Conservation (phyloP, 441 rosid genomes). For the Aquilaria agallochum region DNA sequence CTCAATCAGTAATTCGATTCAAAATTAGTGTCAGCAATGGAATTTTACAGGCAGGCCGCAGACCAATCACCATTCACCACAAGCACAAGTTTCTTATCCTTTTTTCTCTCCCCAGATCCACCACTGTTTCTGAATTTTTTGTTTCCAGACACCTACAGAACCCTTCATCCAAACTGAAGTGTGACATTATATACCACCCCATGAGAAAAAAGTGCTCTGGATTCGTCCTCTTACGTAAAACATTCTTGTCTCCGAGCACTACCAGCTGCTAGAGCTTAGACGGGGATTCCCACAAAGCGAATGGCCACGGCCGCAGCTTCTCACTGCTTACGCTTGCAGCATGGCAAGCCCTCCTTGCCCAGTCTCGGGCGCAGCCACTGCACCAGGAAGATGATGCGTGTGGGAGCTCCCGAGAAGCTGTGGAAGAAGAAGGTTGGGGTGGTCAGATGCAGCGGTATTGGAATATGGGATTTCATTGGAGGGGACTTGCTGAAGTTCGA, state of each 20-base stretch:
- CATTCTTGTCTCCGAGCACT: no score
- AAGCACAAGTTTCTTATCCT: no score
- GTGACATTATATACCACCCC: background rate
- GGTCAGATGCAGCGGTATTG: conserved; percentile 36
- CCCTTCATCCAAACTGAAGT: no score
- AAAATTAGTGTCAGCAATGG: no score
- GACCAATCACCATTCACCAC: no score
- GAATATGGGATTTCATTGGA: conserved; percentile 71
- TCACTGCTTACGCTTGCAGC: conserved; percentile 18
- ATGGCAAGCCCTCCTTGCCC: conserved; percentile 9
- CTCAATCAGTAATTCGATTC: no score
- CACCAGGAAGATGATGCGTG: background rate
- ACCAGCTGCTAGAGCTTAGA: no score
- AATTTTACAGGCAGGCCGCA: no score
- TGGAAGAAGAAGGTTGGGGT: conserved; percentile 4
- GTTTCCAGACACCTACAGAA: no score
- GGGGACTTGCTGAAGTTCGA: conserved; percentile 74
- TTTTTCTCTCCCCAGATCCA: no score
- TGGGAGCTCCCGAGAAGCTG: background rate
- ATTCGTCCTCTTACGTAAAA: no score
- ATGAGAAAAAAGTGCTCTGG: background rate
- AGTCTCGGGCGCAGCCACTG: conserved; percentile 16
- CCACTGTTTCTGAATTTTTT: no score
- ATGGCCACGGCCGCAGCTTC: conserved; percentile 25
- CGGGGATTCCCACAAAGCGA: background rate